Evolutionary conservation across 371 early-diverging fungal species (phyloP).

Genomic region (Haplosporangium sp.): DNA sequence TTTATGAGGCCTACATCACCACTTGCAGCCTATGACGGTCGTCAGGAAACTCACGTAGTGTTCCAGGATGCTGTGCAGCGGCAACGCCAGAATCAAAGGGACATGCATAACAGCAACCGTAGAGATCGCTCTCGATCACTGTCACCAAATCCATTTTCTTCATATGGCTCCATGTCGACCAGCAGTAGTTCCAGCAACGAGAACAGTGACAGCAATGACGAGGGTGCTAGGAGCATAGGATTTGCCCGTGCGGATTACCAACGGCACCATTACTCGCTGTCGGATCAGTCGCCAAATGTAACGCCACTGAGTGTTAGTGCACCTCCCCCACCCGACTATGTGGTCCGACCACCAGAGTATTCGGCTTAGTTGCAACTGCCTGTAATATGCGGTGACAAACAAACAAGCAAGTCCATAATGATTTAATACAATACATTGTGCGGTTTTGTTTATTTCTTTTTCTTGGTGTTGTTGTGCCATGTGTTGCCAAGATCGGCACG

Average conservation of each 20-base stretch:
- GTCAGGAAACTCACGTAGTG: too few relatives aligned
- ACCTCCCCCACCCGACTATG: conserved; percentile 38
- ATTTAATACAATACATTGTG: too few relatives aligned
- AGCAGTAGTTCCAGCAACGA: background rate
- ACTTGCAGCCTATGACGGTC: too few relatives aligned
- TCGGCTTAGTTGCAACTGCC: background rate
- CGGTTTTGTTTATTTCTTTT: too few relatives aligned
- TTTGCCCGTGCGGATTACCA: conserved; percentile 6
- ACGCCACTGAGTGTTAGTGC: background rate
- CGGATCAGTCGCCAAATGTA: conserved; percentile 31
- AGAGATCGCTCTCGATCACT: conserved; percentile 20
- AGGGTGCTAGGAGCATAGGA: background rate
- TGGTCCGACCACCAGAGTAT: conserved; percentile 16
- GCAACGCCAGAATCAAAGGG: too few relatives aligned
- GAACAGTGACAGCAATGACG: background rate
- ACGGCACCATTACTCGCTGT: conserved; percentile 23
- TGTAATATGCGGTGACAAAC: background rate
- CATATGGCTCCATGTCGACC: background rate
- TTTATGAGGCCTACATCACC: conserved; percentile 1
- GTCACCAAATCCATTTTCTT: conserved; percentile 18
- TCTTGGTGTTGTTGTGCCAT: too few relatives aligned
- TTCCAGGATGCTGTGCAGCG: too few relatives aligned
- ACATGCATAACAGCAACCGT: background rate
- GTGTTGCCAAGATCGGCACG: too few relatives aligned
- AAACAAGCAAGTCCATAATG: background rate